These are phyloP conservation scores for Malassezia vespertilionis DNA, from an alignment of 1,284 basidiomycete genomes.

Conservation along the genomic window DNA sequence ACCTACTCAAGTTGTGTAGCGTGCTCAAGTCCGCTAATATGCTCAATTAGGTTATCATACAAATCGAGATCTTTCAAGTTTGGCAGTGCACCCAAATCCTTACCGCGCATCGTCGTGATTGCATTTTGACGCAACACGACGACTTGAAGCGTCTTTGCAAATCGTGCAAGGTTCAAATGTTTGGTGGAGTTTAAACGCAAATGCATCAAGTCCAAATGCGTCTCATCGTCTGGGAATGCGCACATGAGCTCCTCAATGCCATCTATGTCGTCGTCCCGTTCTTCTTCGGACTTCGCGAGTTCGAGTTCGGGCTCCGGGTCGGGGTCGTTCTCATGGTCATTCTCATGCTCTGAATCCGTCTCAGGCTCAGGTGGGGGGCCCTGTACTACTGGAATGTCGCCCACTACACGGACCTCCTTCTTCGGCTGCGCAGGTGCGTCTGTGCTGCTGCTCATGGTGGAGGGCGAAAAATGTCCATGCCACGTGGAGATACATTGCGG, in stretches of 20 bases:
- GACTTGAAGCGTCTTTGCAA: constrained; percentile 59
- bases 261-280: too few relatives aligned
- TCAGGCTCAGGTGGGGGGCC: constrained; percentile 3
- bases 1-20: constrained; percentile 62
- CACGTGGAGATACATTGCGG: not conserved
- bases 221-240: constrained; percentile 27
- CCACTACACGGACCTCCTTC: constrained; percentile 16
- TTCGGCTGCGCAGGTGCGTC: too few relatives aligned
- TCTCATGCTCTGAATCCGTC: constrained; percentile 25
- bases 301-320: constrained; percentile 17
- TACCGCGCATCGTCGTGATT: constrained; percentile 58
- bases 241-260: constrained; percentile 23
- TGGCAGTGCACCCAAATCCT: constrained; percentile 51
- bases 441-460: too few relatives aligned
- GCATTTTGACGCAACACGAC: constrained; percentile 84
- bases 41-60: constrained; percentile 77
- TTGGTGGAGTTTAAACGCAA: constrained; percentile 59
- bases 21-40: constrained; percentile 27
- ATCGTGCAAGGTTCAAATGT: constrained; percentile 57
- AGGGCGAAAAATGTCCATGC: too few relatives aligned
- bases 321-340: not conserved
- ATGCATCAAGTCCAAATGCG: constrained; percentile 69
- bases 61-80: constrained; percentile 78
- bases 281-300: constrained; percentile 25
- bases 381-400: not conserved